These are phyloP conservation scores for Penicillium pulvis DNA, from an alignment of 495 filamentous ascomycete species.

Conservation along the genomic window DNA sequence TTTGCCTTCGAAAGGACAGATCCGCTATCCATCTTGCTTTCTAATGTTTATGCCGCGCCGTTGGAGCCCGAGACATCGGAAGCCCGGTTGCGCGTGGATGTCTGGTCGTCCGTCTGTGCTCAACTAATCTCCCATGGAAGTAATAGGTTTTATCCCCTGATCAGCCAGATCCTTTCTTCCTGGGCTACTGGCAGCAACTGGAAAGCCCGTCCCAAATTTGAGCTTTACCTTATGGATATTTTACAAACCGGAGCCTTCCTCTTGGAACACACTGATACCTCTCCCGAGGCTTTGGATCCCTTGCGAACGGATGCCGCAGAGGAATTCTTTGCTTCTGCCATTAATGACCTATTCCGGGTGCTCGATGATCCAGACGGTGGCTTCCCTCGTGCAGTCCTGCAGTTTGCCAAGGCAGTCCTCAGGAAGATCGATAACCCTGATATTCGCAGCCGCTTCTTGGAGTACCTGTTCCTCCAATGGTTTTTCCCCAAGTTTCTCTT, in stretches of 20 bases:
- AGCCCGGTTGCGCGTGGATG: slow-evolving; percentile 74
- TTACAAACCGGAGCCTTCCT: slow-evolving; percentile 91
- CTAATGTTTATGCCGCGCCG: slow-evolving; percentile 75
- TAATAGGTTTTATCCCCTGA: slow-evolving; percentile 43
- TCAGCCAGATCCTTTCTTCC: slow-evolving; percentile 64
- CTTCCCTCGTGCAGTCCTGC: slow-evolving; percentile 80
- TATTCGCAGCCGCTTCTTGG: slow-evolving; percentile 67
- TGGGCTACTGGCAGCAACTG: slow-evolving; percentile 87
- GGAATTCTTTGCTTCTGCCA: slow-evolving; percentile 84
- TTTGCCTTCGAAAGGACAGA: slow-evolving; percentile 84
- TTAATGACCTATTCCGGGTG: slow-evolving; percentile 80
- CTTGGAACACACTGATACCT: slow-evolving; percentile 72
- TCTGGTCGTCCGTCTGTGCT: slow-evolving; percentile 87
- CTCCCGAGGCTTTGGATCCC: slow-evolving; percentile 60
- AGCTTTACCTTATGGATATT: slow-evolving; percentile 90
- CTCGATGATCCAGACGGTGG: slow-evolving; percentile 76
- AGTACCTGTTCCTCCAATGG: slow-evolving; percentile 86
- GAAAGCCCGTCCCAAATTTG: slow-evolving; percentile 84
- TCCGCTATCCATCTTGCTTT: slow-evolving; percentile 80
- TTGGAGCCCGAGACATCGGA: slow-evolving; percentile 75
- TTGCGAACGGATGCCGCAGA: slow-evolving; percentile 77
- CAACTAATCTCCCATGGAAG: slow-evolving; percentile 57
- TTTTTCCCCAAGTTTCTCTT: slow-evolving; percentile 86
- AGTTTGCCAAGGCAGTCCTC: slow-evolving; percentile 80
- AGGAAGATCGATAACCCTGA: slow-evolving; percentile 71